phyloP scores from a whole-genome alignment of 495 filamentous ascomycete genomes.

The Talaromyces trachyspermus region DNA sequence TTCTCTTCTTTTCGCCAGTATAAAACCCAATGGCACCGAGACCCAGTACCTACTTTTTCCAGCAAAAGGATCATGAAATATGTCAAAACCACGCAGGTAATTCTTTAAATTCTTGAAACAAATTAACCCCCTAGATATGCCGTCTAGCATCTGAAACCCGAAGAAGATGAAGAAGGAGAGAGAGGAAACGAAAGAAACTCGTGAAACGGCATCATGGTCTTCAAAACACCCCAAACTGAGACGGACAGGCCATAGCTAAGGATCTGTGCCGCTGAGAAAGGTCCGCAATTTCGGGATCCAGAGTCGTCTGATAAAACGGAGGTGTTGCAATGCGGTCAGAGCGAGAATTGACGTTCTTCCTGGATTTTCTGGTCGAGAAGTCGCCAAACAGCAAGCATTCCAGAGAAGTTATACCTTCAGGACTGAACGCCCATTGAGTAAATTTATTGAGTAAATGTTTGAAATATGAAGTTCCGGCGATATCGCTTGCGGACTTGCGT shows the following conservation, averaged over 20 bases:
- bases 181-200: too few relatives aligned
- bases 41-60: too few relatives aligned
- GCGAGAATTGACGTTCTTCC: not conserved
- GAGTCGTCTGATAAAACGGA: not conserved
- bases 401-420: not conserved
- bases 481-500: not conserved
- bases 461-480: not conserved
- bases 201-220: too few relatives aligned
- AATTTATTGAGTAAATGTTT: not conserved
- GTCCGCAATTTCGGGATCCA: conserved; percentile 1
- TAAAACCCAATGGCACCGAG: too few relatives aligned
- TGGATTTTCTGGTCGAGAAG: not conserved
- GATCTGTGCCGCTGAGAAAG: not conserved
- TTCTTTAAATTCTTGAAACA: too few relatives aligned
- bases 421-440: not conserved
- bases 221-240: too few relatives aligned
- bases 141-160: too few relatives aligned
- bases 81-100: too few relatives aligned
- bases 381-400: not conserved
- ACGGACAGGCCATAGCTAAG: not conserved
- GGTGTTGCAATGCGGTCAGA: not conserved
- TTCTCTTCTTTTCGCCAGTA: too few relatives aligned
- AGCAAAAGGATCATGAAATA: too few relatives aligned
- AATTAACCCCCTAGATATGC: too few relatives aligned
- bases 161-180: too few relatives aligned